Base-by-base conservation (phyloP, 1,284 basidiomycete genomes). In the Fomitiporia mediterranea region DNA sequence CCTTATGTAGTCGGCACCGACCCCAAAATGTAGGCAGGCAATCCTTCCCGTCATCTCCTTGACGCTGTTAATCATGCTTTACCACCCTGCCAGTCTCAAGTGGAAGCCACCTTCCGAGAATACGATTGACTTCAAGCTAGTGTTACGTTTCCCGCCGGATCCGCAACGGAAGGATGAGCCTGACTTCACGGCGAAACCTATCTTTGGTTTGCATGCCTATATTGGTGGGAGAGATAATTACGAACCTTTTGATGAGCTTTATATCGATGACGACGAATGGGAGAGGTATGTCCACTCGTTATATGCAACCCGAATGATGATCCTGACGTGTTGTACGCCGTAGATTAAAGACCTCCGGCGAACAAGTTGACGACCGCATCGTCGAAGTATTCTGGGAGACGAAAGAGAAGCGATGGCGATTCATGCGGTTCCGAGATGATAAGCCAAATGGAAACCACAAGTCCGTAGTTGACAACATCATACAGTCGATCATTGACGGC, bases 21-120 rank as follows among this genome's bases (percentile, higher is more conserved):
- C 68, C 71, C 73, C 4, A 92, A 93, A 62, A 95, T 99, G 94
- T 96, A 32, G 25, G 51, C 9, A 28, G 35, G 3, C 13, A 15
- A 9, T 6, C 19, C 19, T 23, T 25, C 23, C 42, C 13, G 4
- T 5, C 32, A 25, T 6, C 40, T 19, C 21, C 38, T 21, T 23
- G n/a, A 43, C 42, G 42, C 13, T 42, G 19, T 11, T 43, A 23
- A n/a, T 21, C 19, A 43, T 19, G n/a, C 42, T 43, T 39, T 51
- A 30, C 39, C 27, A 23, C 15, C 5, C 6, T n/a, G 44, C 15
- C 44, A 67, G 94, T 62, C 72, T 98, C 64, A 99, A 99, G 70
- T 99, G 97, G 97, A 99, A 99, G 71, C 95, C 96, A 1, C 94
- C 97, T 2, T 91, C 89, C 2, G 97, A 99, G 67, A 99, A 99